Percentiles rank a stretch among this genome's conserved stretches.
Conservation (phyloP, 1,284 basidiomycete genomes). For the Boletus sp. region DNA sequence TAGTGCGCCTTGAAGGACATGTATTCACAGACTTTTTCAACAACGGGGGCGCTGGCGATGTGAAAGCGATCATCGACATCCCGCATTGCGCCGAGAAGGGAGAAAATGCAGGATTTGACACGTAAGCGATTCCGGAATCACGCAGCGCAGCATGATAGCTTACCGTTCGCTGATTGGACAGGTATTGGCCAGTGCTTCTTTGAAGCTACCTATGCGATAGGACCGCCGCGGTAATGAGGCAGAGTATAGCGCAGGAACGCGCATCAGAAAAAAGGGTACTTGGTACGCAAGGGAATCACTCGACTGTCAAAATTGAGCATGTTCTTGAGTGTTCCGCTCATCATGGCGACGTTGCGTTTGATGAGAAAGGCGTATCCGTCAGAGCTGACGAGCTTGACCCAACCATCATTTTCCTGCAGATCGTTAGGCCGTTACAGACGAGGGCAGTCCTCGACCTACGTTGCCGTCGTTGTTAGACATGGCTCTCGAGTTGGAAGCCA, state of each 20-base stretch:
- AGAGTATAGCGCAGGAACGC: conserved; percentile 10
- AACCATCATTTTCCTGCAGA: conserved; percentile 34
- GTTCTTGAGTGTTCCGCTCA: conserved; percentile 48
- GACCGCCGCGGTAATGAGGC: conserved; percentile 7
- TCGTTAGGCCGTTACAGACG: conserved; percentile 4
- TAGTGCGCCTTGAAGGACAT: conserved; percentile 75
- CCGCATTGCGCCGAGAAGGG: background rate
- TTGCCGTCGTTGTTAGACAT: conserved; percentile 8
- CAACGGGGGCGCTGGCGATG: conserved; percentile 57
- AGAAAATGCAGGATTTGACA: background rate
- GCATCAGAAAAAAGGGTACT: conserved; percentile 12
- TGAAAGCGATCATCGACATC: background rate
- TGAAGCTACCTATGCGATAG: conserved; percentile 41
- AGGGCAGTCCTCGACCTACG: too few relatives aligned
- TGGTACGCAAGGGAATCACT: conserved; percentile 14
- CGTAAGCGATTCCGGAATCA: conserved; percentile 7
- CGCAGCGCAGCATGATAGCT: conserved; percentile 6
- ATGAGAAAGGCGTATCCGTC: conserved; percentile 54
- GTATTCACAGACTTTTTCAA: conserved; percentile 82
- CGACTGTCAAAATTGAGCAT: conserved; percentile 36
- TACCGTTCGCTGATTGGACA: conserved; percentile 48
- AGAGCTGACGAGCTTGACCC: conserved; percentile 50
- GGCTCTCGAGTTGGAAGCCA: too few relatives aligned
- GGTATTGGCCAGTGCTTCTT: conserved; percentile 47
- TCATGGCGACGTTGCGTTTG: conserved; percentile 46